Evolutionary conservation across 2,329 filamentous ascomycete genomes (phyloP).

Genomic region (Magnaporthales sp.): DNA sequence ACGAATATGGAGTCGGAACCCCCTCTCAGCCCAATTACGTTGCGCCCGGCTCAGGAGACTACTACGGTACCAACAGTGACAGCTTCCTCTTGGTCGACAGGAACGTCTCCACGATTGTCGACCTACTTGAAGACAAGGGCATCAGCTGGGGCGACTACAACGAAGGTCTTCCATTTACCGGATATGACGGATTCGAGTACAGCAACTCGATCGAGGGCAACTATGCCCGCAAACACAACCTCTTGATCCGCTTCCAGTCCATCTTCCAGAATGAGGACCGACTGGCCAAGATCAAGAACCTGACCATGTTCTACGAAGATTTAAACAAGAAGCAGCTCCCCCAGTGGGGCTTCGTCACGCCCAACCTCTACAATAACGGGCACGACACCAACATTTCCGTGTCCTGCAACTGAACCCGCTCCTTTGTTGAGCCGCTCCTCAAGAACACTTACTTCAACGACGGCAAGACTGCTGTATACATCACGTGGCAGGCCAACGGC

Average conservation of each 20-base stretch:
- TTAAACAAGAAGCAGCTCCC: conserved; percentile 54
- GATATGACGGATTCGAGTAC: conserved; percentile 60
- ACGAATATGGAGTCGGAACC: conserved; percentile 57
- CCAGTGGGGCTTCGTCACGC: conserved; percentile 64
- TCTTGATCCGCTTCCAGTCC: conserved; percentile 56
- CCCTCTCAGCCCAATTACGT: conserved; percentile 72
- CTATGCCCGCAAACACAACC: conserved; percentile 80
- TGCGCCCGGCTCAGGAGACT: conserved; percentile 59
- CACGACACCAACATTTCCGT: conserved; percentile 65
- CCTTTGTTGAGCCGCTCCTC: conserved; percentile 63
- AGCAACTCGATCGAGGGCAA: conserved; percentile 57
- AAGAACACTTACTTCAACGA: conserved; percentile 61
- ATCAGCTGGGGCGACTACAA: conserved; percentile 68
- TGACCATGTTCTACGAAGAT: conserved; percentile 60
- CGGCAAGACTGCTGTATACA: conserved; percentile 58
- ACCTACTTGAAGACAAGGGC: conserved; percentile 55
- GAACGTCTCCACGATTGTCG: conserved; percentile 60
- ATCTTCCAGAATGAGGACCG: conserved; percentile 51
- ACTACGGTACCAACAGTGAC: conserved; percentile 66
- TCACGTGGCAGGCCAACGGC: conserved; percentile 41
- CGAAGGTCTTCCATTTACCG: conserved; percentile 68
- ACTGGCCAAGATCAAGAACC: conserved; percentile 64
- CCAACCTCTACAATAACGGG: conserved; percentile 68
- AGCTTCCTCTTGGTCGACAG: conserved; percentile 46
- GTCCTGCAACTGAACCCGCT: conserved; percentile 58